Conservation (phyloP, 345 rosid genomes). For the Gossypium turneri region DNA sequence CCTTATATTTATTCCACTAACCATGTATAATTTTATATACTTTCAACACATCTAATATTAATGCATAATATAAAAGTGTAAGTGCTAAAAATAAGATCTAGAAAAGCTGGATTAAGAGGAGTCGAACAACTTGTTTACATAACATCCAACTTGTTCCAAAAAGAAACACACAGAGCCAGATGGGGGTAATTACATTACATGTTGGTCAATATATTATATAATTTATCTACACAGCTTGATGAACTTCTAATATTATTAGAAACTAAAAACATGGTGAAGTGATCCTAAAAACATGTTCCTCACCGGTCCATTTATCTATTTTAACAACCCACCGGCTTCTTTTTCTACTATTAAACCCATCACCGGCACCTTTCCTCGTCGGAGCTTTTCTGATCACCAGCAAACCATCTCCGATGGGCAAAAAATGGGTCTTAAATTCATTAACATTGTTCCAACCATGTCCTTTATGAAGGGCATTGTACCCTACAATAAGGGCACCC, state of each 20-base stretch:
- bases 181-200: background rate
- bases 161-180: background rate
- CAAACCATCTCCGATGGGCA: conserved; percentile 55
- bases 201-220: background rate
- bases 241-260: background rate
- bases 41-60: too few relatives aligned
- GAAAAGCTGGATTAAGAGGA: background rate
- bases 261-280: conserved; percentile 15
- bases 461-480: conserved; percentile 37
- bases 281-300: conserved; percentile 52
- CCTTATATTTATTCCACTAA: too few relatives aligned
- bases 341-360: conserved; percentile 10
- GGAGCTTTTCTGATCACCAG: conserved; percentile 25
- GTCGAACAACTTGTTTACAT: background rate
- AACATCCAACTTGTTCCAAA: background rate
- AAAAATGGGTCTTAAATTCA: conserved; percentile 29
- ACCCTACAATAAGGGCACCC: conserved; percentile 36
- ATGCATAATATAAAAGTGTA: too few relatives aligned
- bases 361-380: background rate
- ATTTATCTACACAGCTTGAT: background rate
- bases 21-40: too few relatives aligned
- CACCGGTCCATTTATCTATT: conserved; percentile 44
- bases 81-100: background rate
- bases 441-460: conserved; percentile 13
- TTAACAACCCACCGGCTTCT: conserved; percentile 47